A percentile compares a stretch with the other conserved stretches of the same genome.
Conservation (phyloP, 208 protist species). For the Crithidia expoeki region DNA sequence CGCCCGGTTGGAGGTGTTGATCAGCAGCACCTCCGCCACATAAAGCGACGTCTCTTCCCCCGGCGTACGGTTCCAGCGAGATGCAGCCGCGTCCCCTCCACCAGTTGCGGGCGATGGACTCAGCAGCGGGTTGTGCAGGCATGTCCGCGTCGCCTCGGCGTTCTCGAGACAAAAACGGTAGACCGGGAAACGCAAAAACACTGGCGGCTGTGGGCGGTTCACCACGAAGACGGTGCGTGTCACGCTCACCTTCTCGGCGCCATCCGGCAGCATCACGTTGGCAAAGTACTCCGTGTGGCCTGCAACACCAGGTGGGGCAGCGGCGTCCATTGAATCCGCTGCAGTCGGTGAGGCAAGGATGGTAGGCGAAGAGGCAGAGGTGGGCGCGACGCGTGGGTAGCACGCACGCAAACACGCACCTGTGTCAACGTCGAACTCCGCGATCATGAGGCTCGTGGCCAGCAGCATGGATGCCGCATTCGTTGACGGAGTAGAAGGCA, state of each 20-base stretch:
- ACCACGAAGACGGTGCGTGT: slow-evolving; percentile 69
- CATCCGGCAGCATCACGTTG: slow-evolving; percentile 82
- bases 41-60: slow-evolving; percentile 27
- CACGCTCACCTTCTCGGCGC: slow-evolving; percentile 67
- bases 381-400: slow-evolving; percentile 33
- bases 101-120: not conserved
- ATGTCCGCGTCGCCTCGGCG: not conserved
- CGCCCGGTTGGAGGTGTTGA: slow-evolving; percentile 31
- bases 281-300: slow-evolving; percentile 67
- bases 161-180: slow-evolving; percentile 43
- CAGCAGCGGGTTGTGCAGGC: not conserved
- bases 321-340: slow-evolving; percentile 7
- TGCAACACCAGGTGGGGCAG: slow-evolving; percentile 23
- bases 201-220: slow-evolving; percentile 46
- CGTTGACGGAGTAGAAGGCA: not conserved
- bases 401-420: slow-evolving; percentile 64
- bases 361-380: not conserved
- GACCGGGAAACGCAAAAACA: slow-evolving; percentile 50
- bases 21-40: slow-evolving; percentile 42
- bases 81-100: not conserved
- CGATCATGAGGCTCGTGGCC: slow-evolving; percentile 51
- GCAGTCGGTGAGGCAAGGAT: not conserved
- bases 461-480: slow-evolving; percentile 26
- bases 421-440: slow-evolving; percentile 84
- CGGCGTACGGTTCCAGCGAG: slow-evolving; percentile 31